Percentiles rank a stretch among this genome's conserved stretches.
phyloP scores from a whole-genome alignment of 169 alveolate genomes.

The Toxoplasma gondii region DNA sequence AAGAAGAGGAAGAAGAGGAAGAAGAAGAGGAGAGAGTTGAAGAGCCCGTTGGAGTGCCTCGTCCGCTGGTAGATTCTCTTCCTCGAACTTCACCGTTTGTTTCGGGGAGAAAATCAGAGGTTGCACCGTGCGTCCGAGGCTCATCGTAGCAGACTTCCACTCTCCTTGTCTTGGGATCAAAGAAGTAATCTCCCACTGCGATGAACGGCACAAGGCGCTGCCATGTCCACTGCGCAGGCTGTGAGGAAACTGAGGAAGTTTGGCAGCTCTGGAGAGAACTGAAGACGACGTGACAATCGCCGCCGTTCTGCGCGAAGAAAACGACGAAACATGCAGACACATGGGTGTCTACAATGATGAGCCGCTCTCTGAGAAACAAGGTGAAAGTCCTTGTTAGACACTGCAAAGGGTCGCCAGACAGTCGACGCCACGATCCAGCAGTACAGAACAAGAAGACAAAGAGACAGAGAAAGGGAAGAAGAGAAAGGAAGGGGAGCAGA shows the following conservation, averaged over 20 bases:
- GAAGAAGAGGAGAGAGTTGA: not conserved
- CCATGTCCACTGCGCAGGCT: not conserved
- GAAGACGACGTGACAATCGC: slow-evolving; percentile 1
- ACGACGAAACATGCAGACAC: not conserved
- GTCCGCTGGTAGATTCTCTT: no score
- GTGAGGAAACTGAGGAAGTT: not conserved
- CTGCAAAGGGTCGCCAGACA: no score
- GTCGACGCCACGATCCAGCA: no score
- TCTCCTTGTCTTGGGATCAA: not conserved
- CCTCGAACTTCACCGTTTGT: no score
- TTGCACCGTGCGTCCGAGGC: not conserved
- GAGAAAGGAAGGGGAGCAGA: no score
- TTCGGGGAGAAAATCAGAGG: no score
- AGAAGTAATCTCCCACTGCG: slow-evolving; percentile 2
- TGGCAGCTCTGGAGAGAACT: not conserved
- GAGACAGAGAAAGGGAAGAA: no score
- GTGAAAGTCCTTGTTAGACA: no score
- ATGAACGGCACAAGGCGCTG: slow-evolving; percentile 19
- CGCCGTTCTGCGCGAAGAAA: not conserved
- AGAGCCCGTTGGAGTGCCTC: not conserved
- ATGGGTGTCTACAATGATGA: no score
- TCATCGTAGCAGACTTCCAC: slow-evolving; percentile 10
- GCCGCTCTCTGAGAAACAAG: no score
- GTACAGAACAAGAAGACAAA: no score
- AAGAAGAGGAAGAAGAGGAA: not conserved